A percentile compares a stretch with the other conserved stretches of the same genome.
phyloP scores from a whole-genome alignment of 2,329 filamentous ascomycete species.

The Zopfia rhizophila region DNA sequence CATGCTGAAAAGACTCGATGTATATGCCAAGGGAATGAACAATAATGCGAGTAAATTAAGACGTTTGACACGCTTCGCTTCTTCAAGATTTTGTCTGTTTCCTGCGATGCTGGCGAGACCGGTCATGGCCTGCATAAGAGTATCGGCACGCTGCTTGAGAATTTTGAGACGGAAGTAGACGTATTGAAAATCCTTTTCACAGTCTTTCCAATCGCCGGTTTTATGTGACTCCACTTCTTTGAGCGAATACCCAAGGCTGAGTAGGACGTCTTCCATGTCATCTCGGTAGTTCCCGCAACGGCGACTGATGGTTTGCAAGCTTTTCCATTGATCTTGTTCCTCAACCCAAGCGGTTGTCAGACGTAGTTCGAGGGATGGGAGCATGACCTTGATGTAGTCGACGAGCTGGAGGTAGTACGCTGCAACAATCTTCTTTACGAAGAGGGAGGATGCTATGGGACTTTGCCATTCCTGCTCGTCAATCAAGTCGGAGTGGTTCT shows the following conservation, averaged over 20 bases:
- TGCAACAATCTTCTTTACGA: slow-evolving; percentile 47
- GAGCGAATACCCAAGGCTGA: slow-evolving; percentile 39
- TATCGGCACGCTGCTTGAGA: slow-evolving; percentile 46
- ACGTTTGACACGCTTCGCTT: slow-evolving; percentile 47
- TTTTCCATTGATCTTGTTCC: slow-evolving; percentile 48
- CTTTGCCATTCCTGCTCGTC: slow-evolving; percentile 29
- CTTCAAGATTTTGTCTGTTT: slow-evolving; percentile 46
- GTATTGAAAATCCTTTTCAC: slow-evolving; percentile 45
- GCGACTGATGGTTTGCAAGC: slow-evolving; percentile 42
- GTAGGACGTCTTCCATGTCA: slow-evolving; percentile 45
- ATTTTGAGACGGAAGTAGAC: slow-evolving; percentile 44
- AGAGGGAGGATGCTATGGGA: slow-evolving; percentile 36
- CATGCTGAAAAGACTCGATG: slow-evolving; percentile 47
- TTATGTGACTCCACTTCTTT: slow-evolving; percentile 10
- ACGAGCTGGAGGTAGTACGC: slow-evolving; percentile 45
- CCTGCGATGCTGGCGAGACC: slow-evolving; percentile 47
- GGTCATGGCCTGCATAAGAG: slow-evolving; percentile 47
- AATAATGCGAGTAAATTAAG: slow-evolving; percentile 44
- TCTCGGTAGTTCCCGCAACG: slow-evolving; percentile 50
- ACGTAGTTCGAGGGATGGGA: slow-evolving; percentile 44
- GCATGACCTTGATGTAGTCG: slow-evolving; percentile 48
- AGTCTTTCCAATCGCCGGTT: slow-evolving; percentile 35
- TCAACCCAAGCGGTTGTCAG: slow-evolving; percentile 45
- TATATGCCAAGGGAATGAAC: slow-evolving; percentile 49
- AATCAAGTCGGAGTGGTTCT: slow-evolving; percentile 32